Evolutionary conservation across 495 filamentous ascomycete species (phyloP).

Genomic region (Bacidia gigantensis): DNA sequence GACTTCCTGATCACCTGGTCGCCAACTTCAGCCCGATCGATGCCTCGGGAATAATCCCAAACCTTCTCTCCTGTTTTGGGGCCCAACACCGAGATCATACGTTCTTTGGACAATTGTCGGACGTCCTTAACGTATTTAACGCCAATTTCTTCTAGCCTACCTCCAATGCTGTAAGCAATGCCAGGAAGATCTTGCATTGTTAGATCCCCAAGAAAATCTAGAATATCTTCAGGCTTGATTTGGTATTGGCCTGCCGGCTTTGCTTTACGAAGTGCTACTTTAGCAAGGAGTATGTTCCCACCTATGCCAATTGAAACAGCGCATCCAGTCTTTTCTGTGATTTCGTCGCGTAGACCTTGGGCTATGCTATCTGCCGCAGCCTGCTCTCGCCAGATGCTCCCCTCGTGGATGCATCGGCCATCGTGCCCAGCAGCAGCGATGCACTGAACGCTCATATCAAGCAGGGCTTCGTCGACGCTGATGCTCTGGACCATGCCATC

Average conservation of each 20-base stretch:
- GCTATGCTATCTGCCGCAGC: conserved; percentile 67
- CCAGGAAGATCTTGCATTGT: conserved; percentile 73
- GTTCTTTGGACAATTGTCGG: conserved; percentile 58
- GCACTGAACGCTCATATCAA: conserved; percentile 61
- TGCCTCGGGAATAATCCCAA: conserved; percentile 80
- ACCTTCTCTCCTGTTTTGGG: conserved; percentile 88
- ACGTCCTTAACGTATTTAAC: conserved; percentile 72
- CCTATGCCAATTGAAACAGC: conserved; percentile 92
- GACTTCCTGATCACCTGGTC: conserved; percentile 72
- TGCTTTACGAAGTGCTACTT: conserved; percentile 77
- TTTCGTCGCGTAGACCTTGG: conserved; percentile 43
- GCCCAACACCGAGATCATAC: conserved; percentile 55
- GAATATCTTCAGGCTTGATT: conserved; percentile 62
- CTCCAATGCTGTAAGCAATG: conserved; percentile 71
- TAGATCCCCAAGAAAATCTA: conserved; percentile 61
- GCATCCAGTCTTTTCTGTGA: conserved; percentile 65
- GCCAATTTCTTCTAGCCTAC: conserved; percentile 77
- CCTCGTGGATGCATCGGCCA: conserved; percentile 53
- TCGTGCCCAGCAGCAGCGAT: conserved; percentile 52
- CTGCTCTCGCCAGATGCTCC: conserved; percentile 69
- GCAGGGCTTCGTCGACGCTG: conserved; percentile 84
- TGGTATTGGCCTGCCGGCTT: conserved; percentile 92
- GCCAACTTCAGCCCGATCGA: conserved; percentile 77
- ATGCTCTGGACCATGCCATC: conserved; percentile 86
- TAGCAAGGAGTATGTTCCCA: conserved; percentile 77